Base-by-base conservation (phyloP, 2,329 filamentous ascomycete genomes). In the Albifimbria verrucaria region DNA sequence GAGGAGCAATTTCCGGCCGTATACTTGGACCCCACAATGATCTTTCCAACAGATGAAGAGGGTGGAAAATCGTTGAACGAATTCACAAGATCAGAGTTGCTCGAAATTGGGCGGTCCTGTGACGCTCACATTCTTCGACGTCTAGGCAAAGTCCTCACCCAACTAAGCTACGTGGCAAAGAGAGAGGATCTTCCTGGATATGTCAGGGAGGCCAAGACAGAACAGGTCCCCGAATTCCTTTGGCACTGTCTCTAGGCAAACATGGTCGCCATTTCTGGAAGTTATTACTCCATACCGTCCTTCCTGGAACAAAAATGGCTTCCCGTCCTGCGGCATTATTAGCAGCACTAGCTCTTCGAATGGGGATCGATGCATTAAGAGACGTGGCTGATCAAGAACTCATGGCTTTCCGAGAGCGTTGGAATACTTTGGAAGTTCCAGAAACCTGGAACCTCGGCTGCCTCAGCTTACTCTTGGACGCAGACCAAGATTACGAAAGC, bases 91-190 rank as follows among this genome's bases (percentile, higher is more conserved):
- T 68, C 66, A 1, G 77, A 81, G 48, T 68, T 81, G 11, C 66
- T 81, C 1, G 78, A 81, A 52, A 79, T 81, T 53, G 75, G 76
- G 7, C 68, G 77, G 12, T 80, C 77, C 1, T 81, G 78, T 59
- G 72, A 81, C 49, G 67, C 72, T 48, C 67, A 65, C 3, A 75
- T 80, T 48, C 69, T 81, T 2, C 71, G 72, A 12, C 72, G 77
- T 0, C 66, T 81, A 2, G 75, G 78, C 7, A 71, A 68, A 25
- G 70, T 79, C 5, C 65, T 81, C 11, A 78, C 77, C 0, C 71
- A 69, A 4, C 59, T 81, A 4, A 76, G 72, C 2, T 79, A 75
- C 55, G 72, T 75, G 7, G 60, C 66, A 23, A 69, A 68, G 2
- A 61, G 66, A 25, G 64, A 67, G 1, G 71, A 75, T 4, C 63